These are phyloP conservation scores for Arthrobotrys conoides DNA, from an alignment of 2,329 filamentous ascomycete species.

Conservation along the genomic window DNA sequence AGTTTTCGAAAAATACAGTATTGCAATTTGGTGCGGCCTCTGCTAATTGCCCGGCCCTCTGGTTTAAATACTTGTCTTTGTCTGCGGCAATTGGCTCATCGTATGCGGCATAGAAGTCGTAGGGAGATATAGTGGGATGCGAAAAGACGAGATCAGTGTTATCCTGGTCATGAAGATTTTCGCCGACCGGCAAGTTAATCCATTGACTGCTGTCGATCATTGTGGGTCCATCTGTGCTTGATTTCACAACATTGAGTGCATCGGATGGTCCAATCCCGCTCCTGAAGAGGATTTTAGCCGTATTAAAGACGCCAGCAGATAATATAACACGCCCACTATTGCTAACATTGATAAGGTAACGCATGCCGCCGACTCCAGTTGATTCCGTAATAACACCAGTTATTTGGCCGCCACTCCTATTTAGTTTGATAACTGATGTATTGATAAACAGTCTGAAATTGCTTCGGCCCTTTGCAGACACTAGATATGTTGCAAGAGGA, in stretches of 20 bases:
- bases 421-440: constrained; percentile 77
- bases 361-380: constrained; percentile 72
- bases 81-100: constrained; percentile 69
- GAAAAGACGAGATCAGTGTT: constrained; percentile 73
- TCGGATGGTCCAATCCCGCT: constrained; percentile 77
- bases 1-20: constrained; percentile 63
- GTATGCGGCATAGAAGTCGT: constrained; percentile 77
- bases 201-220: constrained; percentile 72
- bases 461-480: constrained; percentile 72
- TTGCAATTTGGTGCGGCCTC: constrained; percentile 69
- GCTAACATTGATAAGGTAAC: constrained; percentile 74
- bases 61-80: constrained; percentile 69
- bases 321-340: constrained; percentile 77
- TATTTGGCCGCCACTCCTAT: constrained; percentile 75
- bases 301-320: constrained; percentile 78
- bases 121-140: constrained; percentile 72
- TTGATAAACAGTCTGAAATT: constrained; percentile 79
- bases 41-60: constrained; percentile 71
- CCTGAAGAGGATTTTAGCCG: constrained; percentile 77
- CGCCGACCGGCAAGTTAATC: constrained; percentile 74
- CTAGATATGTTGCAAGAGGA: constrained; percentile 79
- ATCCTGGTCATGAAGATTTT: constrained; percentile 74
- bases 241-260: constrained; percentile 71
- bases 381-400: constrained; percentile 77
- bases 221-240: constrained; percentile 69